Evolutionary conservation across 1,284 basidiomycete species (phyloP).

Genomic region (Sporisorium reilianum): DNA sequence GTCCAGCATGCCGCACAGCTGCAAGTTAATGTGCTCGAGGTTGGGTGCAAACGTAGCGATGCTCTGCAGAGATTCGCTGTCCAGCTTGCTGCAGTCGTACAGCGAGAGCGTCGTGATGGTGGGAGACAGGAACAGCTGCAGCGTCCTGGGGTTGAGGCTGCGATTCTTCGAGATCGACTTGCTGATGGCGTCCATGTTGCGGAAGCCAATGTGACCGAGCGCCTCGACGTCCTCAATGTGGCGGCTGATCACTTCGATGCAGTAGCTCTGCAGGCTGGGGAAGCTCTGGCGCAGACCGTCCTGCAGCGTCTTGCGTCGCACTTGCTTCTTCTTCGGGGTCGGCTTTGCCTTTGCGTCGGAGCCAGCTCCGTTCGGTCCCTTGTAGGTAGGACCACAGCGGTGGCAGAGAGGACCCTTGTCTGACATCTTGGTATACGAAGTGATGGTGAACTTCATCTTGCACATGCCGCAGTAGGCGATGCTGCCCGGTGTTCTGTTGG

Average conservation of each 20-base stretch:
- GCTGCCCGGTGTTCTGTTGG: conserved; percentile 75
- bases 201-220: conserved; percentile 83
- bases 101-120: conserved; percentile 79
- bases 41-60: conserved; percentile 61
- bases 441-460: conserved; percentile 84
- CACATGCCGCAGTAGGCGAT: conserved; percentile 87
- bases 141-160: conserved; percentile 80
- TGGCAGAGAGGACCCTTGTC: conserved; percentile 52
- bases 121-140: conserved; percentile 83
- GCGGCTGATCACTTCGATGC: conserved; percentile 86
- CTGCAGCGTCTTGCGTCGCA: conserved; percentile 34
- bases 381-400: conserved; percentile 50
- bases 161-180: conserved; percentile 84
- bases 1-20: conserved; percentile 87
- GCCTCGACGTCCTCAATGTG: conserved; percentile 92
- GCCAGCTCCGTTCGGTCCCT: conserved; percentile 26
- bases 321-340: conserved; percentile 38
- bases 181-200: conserved; percentile 64
- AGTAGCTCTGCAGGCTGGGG: conserved; percentile 79
- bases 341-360: conserved; percentile 33
- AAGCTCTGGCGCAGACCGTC: conserved; percentile 70
- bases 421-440: conserved; percentile 73
- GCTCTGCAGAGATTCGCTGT: conserved; percentile 54
- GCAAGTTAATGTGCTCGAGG: conserved; percentile 74
- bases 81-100: conserved; percentile 82